Evolutionary conservation across 176 grass and related monocot species (phyloP), one percentile per base, ranked within the genome.

Genomic region (Stipa capillata): DNA sequence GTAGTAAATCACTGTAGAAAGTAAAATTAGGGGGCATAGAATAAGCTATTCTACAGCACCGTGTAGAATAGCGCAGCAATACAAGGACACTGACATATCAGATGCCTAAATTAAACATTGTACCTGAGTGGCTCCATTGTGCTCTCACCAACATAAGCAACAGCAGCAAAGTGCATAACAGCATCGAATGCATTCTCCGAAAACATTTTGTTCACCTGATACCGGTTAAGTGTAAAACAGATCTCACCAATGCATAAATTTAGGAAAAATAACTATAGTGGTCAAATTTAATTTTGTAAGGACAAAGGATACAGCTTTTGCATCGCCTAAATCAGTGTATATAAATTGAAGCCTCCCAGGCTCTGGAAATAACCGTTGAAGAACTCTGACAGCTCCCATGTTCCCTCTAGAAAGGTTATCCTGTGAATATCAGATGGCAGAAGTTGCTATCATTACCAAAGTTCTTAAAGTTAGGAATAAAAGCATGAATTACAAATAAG

Each of bases 371-470:
- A 99, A 40, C 36, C 74, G 64, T 73, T 91, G 92, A 56, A 99
- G 90, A 66, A 84, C 64, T 83, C 55, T 95, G 17, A 99, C 90
- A 51, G 96, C 96, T 70, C 90, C 96, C 81, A 93, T 91, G 74
- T 99, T 99, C 63, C 96, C 96, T 74, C 96, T 95, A 8, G 96
- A 99, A 76, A 99, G 90, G 65, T 99, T 99, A 87, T 99, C 96
- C 96, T 99, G 83, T 76, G 61, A 60, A 83, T 3, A 61, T 82
- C 20, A 77, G 37, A 85, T 45, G 25, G 4, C 16, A 29, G 7
- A 73, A 70, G 7, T 67, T 77, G 33, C 8, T 41, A 62, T 80
- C 59, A 12, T 25, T 52, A 73, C 44, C n/a, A 33, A 55, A 54
- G 6, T 52, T 43, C 62, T 28, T 21, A 48, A 36, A 31, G 31